These are phyloP conservation scores for Penicillium sclerotigenum DNA, from an alignment of 2,329 filamentous ascomycete species.

Conservation along the genomic window DNA sequence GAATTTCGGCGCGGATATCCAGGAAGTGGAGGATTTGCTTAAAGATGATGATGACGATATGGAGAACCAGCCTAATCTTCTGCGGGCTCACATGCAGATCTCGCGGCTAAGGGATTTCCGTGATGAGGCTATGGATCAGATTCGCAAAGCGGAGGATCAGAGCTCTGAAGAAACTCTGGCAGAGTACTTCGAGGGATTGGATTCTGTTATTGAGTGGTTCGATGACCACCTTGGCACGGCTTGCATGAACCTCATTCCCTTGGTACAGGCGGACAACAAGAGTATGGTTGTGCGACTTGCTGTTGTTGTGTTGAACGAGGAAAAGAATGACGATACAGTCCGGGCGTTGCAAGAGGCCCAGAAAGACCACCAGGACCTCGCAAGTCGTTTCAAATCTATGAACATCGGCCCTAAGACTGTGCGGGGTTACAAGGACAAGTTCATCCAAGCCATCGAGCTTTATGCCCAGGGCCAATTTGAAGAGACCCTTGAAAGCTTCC, in stretches of 20 bases:
- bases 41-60: conserved; percentile 78
- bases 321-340: conserved; percentile 91
- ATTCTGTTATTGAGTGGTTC: conserved; percentile 88
- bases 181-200: conserved; percentile 83
- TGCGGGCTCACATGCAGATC: conserved; percentile 87
- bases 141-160: conserved; percentile 69
- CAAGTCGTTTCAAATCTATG: conserved; percentile 89
- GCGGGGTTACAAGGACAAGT: conserved; percentile 95
- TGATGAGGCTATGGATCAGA: conserved; percentile 96
- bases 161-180: conserved; percentile 78
- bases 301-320: conserved; percentile 89
- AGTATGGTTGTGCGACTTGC: conserved; percentile 88
- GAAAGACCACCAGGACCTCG: conserved; percentile 92
- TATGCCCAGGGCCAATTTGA: conserved; percentile 73
- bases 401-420: conserved; percentile 88
- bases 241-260: conserved; percentile 82
- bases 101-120: conserved; percentile 89
- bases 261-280: conserved; percentile 82
- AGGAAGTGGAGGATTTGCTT: conserved; percentile 73
- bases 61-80: conserved; percentile 87
- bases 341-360: conserved; percentile 89
- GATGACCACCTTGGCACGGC: conserved; percentile 89
- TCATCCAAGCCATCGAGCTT: conserved; percentile 73
- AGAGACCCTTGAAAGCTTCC: conserved; percentile 68
- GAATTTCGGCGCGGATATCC: conserved; percentile 75